phyloP scores from a whole-genome alignment of 2,329 filamentous ascomycete genomes.

The Coniochaeta sp. region DNA sequence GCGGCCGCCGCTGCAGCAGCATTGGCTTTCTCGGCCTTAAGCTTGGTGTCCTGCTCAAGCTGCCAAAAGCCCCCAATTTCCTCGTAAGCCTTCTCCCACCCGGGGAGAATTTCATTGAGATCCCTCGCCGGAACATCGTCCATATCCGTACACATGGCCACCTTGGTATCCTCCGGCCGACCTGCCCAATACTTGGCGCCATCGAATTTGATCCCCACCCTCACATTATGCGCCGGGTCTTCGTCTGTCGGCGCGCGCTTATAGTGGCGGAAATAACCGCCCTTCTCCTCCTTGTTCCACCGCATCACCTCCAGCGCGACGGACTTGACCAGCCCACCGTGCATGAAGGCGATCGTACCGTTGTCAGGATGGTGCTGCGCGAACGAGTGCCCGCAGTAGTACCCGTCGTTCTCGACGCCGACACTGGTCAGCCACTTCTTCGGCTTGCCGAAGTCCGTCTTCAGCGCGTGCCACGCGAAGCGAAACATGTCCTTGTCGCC shows the following conservation, averaged over 20 bases:
- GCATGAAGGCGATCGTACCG: slow-evolving; percentile 20
- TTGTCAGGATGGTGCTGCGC: slow-evolving; percentile 23
- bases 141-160: slow-evolving; percentile 10
- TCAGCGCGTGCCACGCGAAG: slow-evolving; percentile 25
- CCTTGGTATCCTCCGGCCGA: slow-evolving; percentile 3
- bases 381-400: slow-evolving; percentile 25
- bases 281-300: slow-evolving; percentile 15
- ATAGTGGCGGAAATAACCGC: slow-evolving; percentile 20
- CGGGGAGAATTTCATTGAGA: slow-evolving; percentile 10
- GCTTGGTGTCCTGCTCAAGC: slow-evolving; percentile 1
- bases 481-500: slow-evolving; percentile 27
- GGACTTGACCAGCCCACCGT: slow-evolving; percentile 23
- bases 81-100: slow-evolving; percentile 5
- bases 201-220: slow-evolving; percentile 11
- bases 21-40: slow-evolving; percentile 10
- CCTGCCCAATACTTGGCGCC: slow-evolving; percentile 7
- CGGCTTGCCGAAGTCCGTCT: slow-evolving; percentile 20
- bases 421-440: slow-evolving; percentile 20
- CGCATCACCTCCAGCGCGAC: slow-evolving; percentile 14
- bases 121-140: slow-evolving; percentile 8
- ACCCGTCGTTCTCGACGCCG: slow-evolving; percentile 15
- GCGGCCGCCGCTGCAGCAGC: neutral
- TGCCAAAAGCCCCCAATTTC: slow-evolving; percentile 9
- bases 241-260: slow-evolving; percentile 12
- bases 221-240: slow-evolving; percentile 2